A percentile compares a stretch with the other conserved stretches of the same genome.
phyloP scores from a whole-genome alignment of 139 green algal species.

The Ulvella scutata region DNA sequence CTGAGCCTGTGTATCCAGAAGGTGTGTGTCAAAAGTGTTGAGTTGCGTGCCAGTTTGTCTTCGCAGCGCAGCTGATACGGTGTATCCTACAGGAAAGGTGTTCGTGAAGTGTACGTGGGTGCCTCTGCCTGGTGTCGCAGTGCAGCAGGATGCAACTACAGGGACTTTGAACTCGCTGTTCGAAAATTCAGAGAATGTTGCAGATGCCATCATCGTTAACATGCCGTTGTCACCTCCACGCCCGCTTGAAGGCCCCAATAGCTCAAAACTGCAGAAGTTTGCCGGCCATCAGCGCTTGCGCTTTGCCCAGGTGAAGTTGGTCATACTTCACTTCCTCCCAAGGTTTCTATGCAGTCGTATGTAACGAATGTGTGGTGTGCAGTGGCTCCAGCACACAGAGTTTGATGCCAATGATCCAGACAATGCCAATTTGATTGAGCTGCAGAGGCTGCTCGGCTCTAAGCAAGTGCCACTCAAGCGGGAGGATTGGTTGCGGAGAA shows the following conservation, averaged over 20 bases:
- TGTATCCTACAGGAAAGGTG: background rate
- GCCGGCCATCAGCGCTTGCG: background rate
- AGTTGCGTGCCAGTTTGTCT: background rate
- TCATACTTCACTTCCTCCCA: no score
- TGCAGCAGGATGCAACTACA: background rate
- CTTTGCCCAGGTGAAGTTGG: background rate
- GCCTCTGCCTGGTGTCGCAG: background rate
- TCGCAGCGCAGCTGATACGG: background rate
- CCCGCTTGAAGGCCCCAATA: background rate
- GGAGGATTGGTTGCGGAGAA: background rate
- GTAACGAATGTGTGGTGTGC: background rate
- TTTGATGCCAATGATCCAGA: background rate
- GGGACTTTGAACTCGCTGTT: background rate
- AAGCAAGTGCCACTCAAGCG: background rate
- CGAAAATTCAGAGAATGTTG: background rate
- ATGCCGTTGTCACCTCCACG: background rate
- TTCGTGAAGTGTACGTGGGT: background rate
- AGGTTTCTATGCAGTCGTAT: no score
- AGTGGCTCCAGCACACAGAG: background rate
- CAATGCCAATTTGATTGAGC: background rate
- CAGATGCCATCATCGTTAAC: background rate
- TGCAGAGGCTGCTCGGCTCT: background rate
- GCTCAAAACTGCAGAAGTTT: background rate
- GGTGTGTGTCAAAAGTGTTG: background rate
- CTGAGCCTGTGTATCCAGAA: background rate